Evolutionary conservation across 2,329 filamentous ascomycete genomes (phyloP).

Genomic region (Ilyonectria mors-panacis): DNA sequence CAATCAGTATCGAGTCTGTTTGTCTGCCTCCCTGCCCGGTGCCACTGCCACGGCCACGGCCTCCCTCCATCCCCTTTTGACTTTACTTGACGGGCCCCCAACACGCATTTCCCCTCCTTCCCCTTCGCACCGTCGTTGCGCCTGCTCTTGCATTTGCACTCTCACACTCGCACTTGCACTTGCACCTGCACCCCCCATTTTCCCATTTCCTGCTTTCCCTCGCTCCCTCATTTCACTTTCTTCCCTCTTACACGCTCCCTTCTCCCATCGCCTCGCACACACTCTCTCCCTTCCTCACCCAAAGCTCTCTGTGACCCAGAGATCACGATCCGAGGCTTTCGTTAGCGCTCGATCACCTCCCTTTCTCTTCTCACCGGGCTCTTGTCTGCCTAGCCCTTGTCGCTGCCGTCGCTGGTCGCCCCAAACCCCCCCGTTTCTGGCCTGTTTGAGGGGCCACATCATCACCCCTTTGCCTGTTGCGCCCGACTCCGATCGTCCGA

Average conservation of each 20-base stretch:
- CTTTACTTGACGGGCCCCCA: conserved; percentile 39
- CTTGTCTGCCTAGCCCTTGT: conserved; percentile 41
- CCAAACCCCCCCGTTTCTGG: conserved; percentile 44
- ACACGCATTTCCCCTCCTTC: conserved; percentile 39
- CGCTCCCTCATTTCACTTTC: conserved; percentile 43
- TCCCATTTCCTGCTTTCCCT: conserved; percentile 48
- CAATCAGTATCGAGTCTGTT: conserved; percentile 39
- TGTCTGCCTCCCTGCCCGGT: conserved; percentile 25
- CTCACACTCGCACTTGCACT: conserved; percentile 25
- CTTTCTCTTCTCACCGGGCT: conserved; percentile 41
- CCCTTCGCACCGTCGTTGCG: conserved; percentile 46
- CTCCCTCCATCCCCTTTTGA: conserved; percentile 41
- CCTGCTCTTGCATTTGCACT: conserved; percentile 35
- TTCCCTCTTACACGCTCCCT: conserved; percentile 48
- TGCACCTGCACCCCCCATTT: conserved; percentile 31
- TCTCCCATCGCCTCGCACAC: conserved; percentile 45
- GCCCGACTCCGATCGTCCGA: conserved; percentile 48
- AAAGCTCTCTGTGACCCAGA: conserved; percentile 40
- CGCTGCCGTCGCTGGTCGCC: conserved; percentile 42
- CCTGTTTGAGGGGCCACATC: conserved; percentile 53
- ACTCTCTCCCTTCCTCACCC: conserved; percentile 43
- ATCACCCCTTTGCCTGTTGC: conserved; percentile 48
- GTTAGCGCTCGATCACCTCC: conserved; percentile 62
- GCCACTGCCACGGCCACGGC: conserved; percentile 42
- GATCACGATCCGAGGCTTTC: conserved; percentile 59